Evolutionary conservation across 2,329 filamentous ascomycete species (phyloP), one percentile per base, ranked within the genome.

Genomic region (Claviceps sp.): DNA sequence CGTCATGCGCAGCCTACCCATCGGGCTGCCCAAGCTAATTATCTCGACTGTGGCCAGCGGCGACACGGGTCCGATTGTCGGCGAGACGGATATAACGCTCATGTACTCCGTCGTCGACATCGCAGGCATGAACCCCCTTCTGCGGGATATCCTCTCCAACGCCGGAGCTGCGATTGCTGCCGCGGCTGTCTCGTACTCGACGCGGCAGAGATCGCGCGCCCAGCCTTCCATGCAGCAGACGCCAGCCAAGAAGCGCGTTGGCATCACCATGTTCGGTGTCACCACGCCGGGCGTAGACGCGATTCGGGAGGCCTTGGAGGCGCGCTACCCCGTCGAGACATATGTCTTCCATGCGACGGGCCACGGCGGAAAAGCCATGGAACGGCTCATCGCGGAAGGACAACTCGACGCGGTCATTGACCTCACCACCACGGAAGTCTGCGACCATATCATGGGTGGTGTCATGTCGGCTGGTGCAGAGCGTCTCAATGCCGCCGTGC

Each of bases 61-160:
- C 2, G 79, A 87, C 56, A 80, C 80, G 1, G 74, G 73, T 0
- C 75, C 77, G 0, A 77, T 84, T n/a, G 70, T 87, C 1, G 81
- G 77, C 42, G 82, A 86, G 62, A 78, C 77, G 0, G 84, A 87
- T 56, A 82, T 87, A 47, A 77, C 76, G 0, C 74, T 87, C 66
- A 83, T 85, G 77, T 84, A 85, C 58, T 82, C 76, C 16, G 81
- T 87, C 1, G 83, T 87, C 14, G 84, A 88, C 53, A 74, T 87
- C 49, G 80, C 83, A 1, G 84, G 84, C 0, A 62, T 78, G 10
- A 87, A 87, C 55, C 65, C 71, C 1, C 67, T 87, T 3, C 64
- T 87, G 14, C 70, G 71, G 6, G 68, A 69, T 2, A 74, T 87
- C 0, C 63, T 87, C 6, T 65, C 68, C 22, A 87, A 87, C 57